Base-by-base conservation (phyloP, 805 yeast species). In the Zygoascus bituminiphila region DNA sequence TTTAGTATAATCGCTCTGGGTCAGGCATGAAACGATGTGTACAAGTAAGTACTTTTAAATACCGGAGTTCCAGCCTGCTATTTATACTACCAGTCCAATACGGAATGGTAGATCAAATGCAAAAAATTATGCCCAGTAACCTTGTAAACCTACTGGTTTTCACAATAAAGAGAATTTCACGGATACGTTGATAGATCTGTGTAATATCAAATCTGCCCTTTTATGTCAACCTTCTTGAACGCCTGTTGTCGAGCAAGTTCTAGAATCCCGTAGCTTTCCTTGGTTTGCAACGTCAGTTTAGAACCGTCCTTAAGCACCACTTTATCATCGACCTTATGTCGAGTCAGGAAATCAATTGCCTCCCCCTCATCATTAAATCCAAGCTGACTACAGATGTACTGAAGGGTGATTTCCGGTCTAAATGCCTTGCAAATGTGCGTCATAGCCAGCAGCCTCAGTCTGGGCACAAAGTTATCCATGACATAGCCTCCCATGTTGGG, bases 1-100 rank as follows among this genome's bases (percentile, higher is more conserved):
- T 88, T 87, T 65, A 83, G 93, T 8, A 68, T 88, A 61, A 76
- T 88, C 69, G 96, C 94, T 0, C 60, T 87, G 41, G 84, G 78
- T 1, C 54, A 52, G 10, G 46, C 46, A 3, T 41, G 20, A 26
- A 9, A 25, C 33, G 33, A 26, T 10, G 33, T 10, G 33, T 10
- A 26, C 33, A 10, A 9, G 14, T 26, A 26, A 14, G 9, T 9
- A 9, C 14, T 26, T 26, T n/a, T n/a, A n/a, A n/a, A n/a, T n/a
- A n/a, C n/a, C n/a, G n/a, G n/a, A n/a, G n/a, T n/a, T n/a, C n/a
- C n/a, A n/a, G n/a, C n/a, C n/a, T n/a, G n/a, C n/a, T n/a, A n/a
- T n/a, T n/a, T n/a, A n/a, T n/a, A n/a, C n/a, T n/a, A n/a, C n/a
- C n/a, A n/a, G n/a, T n/a, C n/a, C n/a, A 21, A 12, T 8, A 40